Evolutionary conservation across 2,329 filamentous ascomycete species (phyloP).

Genomic region (Alternaria gansuensis): DNA sequence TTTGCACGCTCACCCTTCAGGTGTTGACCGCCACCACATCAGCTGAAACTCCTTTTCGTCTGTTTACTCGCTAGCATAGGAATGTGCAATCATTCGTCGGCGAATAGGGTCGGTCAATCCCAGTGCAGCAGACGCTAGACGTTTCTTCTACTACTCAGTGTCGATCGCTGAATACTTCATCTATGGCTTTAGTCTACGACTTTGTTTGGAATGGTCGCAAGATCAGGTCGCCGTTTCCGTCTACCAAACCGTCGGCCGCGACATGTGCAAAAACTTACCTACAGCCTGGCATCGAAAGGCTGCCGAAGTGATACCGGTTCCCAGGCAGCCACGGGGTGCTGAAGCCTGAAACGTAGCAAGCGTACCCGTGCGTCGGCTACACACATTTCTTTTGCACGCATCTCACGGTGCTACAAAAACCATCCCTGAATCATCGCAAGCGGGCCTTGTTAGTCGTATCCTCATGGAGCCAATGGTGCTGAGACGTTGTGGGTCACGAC

Average conservation of each 20-base stretch:
- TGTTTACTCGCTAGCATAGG: not conserved
- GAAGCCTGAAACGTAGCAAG: not conserved
- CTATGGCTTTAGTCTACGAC: slow-evolving; percentile 9
- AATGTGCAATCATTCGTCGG: slow-evolving; percentile 1
- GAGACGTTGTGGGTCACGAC: slow-evolving; percentile 11
- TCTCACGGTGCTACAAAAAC: slow-evolving; percentile 10
- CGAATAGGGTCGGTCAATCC: not conserved
- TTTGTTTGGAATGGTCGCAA: slow-evolving; percentile 5
- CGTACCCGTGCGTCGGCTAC: not conserved
- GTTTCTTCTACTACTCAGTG: slow-evolving; percentile 6
- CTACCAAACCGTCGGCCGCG: not conserved
- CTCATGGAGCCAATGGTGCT: not conserved
- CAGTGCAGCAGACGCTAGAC: slow-evolving; percentile 3
- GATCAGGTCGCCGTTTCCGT: slow-evolving; percentile 5
- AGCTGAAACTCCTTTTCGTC: slow-evolving; percentile 1
- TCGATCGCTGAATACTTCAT: too few species aligned
- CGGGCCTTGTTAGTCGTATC: not conserved
- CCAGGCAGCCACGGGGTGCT: not conserved
- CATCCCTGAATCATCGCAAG: slow-evolving; percentile 5
- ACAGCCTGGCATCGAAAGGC: not conserved
- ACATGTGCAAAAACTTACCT: not conserved
- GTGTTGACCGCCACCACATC: slow-evolving; percentile 10
- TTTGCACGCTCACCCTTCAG: slow-evolving; percentile 4
- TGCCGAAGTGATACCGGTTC: not conserved
- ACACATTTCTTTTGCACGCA: slow-evolving; percentile 10